phyloP scores from a whole-genome alignment of 2,329 filamentous ascomycete species.

The Penicillium sp. region DNA sequence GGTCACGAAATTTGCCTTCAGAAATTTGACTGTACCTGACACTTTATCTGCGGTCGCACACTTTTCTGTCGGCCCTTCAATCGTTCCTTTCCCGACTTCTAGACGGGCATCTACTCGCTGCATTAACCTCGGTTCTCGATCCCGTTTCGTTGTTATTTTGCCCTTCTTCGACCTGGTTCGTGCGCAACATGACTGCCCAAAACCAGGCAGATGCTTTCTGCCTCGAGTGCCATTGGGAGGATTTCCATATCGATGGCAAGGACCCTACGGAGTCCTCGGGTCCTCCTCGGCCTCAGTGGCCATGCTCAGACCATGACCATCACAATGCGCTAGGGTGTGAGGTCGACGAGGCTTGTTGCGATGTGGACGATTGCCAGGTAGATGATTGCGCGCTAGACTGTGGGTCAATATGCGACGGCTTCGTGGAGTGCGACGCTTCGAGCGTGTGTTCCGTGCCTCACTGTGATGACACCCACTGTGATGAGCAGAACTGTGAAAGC shows the following conservation, averaged over 20 bases:
- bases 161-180: constrained; percentile 5
- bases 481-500: constrained; percentile 26
- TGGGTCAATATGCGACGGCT: constrained; percentile 42
- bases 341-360: constrained; percentile 39
- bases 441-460: constrained; percentile 37
- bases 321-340: constrained; percentile 28
- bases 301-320: constrained; percentile 29
- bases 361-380: constrained; percentile 34
- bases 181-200: constrained; percentile 33
- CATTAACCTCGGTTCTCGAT: constrained; percentile 1
- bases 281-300: constrained; percentile 27
- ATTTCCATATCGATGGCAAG: constrained; percentile 36
- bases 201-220: constrained; percentile 35
- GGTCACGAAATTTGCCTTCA: constrained; percentile 7
- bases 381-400: constrained; percentile 37
- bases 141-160: constrained; percentile 1
- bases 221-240: constrained; percentile 43
- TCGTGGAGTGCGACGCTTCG: constrained; percentile 39
- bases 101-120: constrained; percentile 2
- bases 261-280: constrained; percentile 23
- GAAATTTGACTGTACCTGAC: constrained; percentile 5
- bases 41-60: constrained; percentile 8
- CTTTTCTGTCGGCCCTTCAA: constrained; percentile 3
- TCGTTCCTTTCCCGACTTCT: constrained; percentile 3
- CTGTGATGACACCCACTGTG: constrained; percentile 26